A percentile compares a stretch with the other conserved stretches of the same genome.
phyloP scores from a whole-genome alignment of 225 moss, liverwort and hornwort species.

The Neckera pumila region DNA sequence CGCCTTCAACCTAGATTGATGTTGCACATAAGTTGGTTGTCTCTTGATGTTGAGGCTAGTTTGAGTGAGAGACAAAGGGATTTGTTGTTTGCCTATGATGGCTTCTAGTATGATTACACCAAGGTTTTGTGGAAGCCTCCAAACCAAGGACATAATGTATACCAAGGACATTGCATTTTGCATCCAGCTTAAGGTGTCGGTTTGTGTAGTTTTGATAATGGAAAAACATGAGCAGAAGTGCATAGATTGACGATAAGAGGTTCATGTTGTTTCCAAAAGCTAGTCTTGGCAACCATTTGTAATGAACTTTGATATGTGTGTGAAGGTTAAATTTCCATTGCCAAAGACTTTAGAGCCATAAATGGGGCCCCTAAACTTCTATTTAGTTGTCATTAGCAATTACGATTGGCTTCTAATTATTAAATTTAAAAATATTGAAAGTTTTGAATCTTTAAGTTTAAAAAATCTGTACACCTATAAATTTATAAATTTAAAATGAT shows the following conservation, averaged over 20 bases:
- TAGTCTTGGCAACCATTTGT: rapidly evolving
- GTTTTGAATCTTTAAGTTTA: neutral
- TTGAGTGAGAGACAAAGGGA: neutral
- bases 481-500: neutral
- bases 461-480: neutral
- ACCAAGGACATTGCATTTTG: neutral
- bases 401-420: no score
- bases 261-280: rapidly evolving
- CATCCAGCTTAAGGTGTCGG: rapidly evolving
- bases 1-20: neutral
- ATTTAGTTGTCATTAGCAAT: neutral
- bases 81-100: rapidly evolving
- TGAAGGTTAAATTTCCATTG: neutral
- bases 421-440: neutral
- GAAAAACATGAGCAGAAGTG: neutral
- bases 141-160: neutral
- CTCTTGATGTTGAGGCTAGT: neutral
- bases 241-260: rapidly evolving
- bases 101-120: rapidly evolving
- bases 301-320: rapidly evolving
- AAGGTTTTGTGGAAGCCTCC: rapidly evolving
- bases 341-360: neutral
- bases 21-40: rapidly evolving
- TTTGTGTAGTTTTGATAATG: rapidly evolving
- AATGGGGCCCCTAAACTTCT: rapidly evolving